phyloP scores from a whole-genome alignment of 345 rosid genomes.

The Raphanus sativus region DNA sequence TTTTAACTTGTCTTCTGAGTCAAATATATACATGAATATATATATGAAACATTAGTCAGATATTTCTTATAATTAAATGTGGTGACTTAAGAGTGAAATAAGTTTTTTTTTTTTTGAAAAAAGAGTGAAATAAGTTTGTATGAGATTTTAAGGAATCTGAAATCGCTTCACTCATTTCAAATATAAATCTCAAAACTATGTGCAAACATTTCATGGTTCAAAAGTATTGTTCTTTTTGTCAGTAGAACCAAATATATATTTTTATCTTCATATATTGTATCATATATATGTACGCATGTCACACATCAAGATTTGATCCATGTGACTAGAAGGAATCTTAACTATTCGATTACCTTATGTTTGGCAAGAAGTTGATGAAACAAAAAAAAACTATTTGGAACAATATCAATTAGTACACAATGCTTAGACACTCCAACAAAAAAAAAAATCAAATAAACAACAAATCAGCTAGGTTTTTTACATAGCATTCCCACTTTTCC shows the following conservation, averaged over 20 bases:
- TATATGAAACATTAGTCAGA: no score
- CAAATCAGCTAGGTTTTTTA: conserved; percentile 42
- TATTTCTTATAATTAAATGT: not conserved
- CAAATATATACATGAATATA: no score
- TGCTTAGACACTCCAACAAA: conserved; percentile 37
- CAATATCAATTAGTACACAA: conserved; percentile 36
- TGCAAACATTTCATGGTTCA: conserved; percentile 25
- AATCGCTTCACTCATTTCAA: conserved; percentile 35
- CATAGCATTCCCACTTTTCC: conserved; percentile 25
- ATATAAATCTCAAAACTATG: conserved; percentile 18
- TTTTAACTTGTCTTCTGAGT: not conserved
- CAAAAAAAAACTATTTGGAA: not conserved
- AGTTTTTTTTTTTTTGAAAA: no score
- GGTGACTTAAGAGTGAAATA: not conserved
- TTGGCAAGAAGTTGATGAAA: not conserved
- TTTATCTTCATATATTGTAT: not conserved
- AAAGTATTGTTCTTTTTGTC: conserved; percentile 28
- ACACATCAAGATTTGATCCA: conserved; percentile 9
- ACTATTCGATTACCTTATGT: conserved; percentile 12
- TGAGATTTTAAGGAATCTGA: conserved; percentile 14
- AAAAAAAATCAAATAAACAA: conserved; percentile 22
- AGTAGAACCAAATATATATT: not conserved
- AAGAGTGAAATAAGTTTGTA: not conserved
- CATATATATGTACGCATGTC: not conserved
- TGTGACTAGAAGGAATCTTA: conserved; percentile 1